Conservation (phyloP, 2,329 filamentous ascomycete species). For the Atkinsonella texensis region DNA sequence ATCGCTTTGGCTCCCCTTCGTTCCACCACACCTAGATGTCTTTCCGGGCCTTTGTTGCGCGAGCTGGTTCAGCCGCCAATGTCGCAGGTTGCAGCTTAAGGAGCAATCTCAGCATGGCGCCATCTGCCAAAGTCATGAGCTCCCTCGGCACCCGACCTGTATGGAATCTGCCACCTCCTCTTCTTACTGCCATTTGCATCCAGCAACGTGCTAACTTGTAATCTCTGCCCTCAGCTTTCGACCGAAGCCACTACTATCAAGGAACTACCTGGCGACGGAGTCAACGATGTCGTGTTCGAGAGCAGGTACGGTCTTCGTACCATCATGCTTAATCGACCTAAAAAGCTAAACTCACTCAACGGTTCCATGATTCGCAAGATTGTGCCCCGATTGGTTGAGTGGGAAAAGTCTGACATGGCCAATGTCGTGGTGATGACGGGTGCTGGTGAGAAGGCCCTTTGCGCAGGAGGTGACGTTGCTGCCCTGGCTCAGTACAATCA, state of each 20-base stretch:
- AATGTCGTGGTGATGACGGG: constrained; percentile 91
- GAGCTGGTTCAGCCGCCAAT: constrained; percentile 40
- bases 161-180: not conserved
- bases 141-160: constrained; percentile 31
- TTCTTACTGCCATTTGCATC: not conserved
- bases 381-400: constrained; percentile 76
- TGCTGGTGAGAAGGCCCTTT: constrained; percentile 72
- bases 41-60: constrained; percentile 38
- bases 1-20: constrained; percentile 6
- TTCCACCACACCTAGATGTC: constrained; percentile 35
- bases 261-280: constrained; percentile 56
- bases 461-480: constrained; percentile 84
- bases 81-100: constrained; percentile 30
- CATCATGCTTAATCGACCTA: constrained; percentile 86
- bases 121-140: constrained; percentile 62
- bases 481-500: constrained; percentile 65
- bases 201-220: not conserved
- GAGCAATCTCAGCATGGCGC: constrained; percentile 53
- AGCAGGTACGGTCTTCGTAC: constrained; percentile 80
- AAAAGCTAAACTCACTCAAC: constrained; percentile 85
- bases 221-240: constrained; percentile 19
- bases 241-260: constrained; percentile 28
- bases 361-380: constrained; percentile 95
- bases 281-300: constrained; percentile 87
- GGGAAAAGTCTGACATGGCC: constrained; percentile 88